These are phyloP conservation scores for Hygrophila difformis DNA, from an alignment of 257 asterid species.

Conservation along the genomic window DNA sequence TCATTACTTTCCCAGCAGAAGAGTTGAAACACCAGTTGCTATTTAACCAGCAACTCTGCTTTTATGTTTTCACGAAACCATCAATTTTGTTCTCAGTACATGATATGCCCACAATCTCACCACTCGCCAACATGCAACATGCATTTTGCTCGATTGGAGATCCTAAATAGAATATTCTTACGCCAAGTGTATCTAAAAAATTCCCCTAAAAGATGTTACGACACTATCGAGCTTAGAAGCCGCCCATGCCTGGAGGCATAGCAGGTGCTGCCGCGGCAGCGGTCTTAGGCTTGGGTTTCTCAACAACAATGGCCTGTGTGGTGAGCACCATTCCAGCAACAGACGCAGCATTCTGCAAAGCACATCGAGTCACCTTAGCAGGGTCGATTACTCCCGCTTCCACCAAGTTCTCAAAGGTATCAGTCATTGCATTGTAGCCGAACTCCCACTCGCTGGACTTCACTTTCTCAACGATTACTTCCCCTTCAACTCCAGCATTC, in stretches of 20 bases:
- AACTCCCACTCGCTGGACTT: constrained; percentile 71
- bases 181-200: neutral
- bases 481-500: constrained; percentile 94
- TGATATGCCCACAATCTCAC: too few relatives aligned
- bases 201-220: too few relatives aligned
- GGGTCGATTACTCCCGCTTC: constrained; percentile 92
- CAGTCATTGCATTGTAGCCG: constrained; percentile 92
- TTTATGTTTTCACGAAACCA: too few relatives aligned
- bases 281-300: constrained; percentile 62
- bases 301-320: constrained; percentile 95
- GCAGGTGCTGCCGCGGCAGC: constrained; percentile 33
- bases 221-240: constrained; percentile 30
- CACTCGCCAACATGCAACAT: too few relatives aligned
- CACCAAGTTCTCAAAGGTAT: constrained; percentile 63
- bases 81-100: too few relatives aligned
- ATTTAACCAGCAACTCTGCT: too few relatives aligned
- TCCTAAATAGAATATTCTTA: too few relatives aligned
- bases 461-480: constrained; percentile 87
- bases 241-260: constrained; percentile 22
- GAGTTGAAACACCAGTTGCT: too few relatives aligned
- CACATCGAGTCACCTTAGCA: constrained; percentile 93
- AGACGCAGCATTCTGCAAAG: constrained; percentile 79
- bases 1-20: too few relatives aligned
- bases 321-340: constrained; percentile 99
- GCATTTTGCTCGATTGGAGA: too few relatives aligned